These are phyloP conservation scores for Nannizziopsis arthrosporioides DNA, from an alignment of 2,329 filamentous ascomycete genomes.

Conservation along the genomic window DNA sequence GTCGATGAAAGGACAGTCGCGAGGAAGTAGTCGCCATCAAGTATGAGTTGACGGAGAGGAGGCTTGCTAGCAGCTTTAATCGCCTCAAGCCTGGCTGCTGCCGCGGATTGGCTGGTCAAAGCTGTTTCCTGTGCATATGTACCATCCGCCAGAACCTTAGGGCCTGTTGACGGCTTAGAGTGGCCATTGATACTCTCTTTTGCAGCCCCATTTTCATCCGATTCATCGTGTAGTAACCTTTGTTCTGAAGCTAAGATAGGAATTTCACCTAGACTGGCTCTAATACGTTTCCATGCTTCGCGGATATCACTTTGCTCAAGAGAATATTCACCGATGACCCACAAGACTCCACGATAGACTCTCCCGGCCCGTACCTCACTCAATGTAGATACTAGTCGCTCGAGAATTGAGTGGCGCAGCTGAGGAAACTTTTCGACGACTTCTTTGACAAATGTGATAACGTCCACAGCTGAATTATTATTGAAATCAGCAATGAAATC, in stretches of 20 bases:
- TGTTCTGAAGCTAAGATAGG: slow-evolving; percentile 94
- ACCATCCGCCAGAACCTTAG: slow-evolving; percentile 87
- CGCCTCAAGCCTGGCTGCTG: slow-evolving; percentile 82
- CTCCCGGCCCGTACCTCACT: slow-evolving; percentile 92
- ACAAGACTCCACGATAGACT: slow-evolving; percentile 90
- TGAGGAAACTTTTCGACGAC: slow-evolving; percentile 96
- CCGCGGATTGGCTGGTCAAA: slow-evolving; percentile 81
- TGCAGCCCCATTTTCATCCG: slow-evolving; percentile 54
- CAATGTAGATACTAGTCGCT: slow-evolving; percentile 77
- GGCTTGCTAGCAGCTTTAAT: slow-evolving; percentile 97
- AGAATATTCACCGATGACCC: slow-evolving; percentile 97
- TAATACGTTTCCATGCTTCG: slow-evolving; percentile 92
- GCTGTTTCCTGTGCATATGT: slow-evolving; percentile 97
- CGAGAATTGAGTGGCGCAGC: slow-evolving; percentile 74
- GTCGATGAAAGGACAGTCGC: slow-evolving; percentile 92
- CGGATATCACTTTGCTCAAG: slow-evolving; percentile 86
- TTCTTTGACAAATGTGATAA: slow-evolving; percentile 97
- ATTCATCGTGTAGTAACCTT: slow-evolving; percentile 71
- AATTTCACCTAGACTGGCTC: slow-evolving; percentile 87
- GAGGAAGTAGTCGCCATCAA: slow-evolving; percentile 95
- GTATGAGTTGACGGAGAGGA: slow-evolving; percentile 81
- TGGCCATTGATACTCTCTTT: slow-evolving; percentile 68
- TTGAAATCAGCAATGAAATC: slow-evolving; percentile 98
- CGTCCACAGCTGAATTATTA: slow-evolving; percentile 89
- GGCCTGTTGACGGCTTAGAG: slow-evolving; percentile 64